Percentiles rank a stretch among this genome's conserved stretches.
Evolutionary conservation across 139 green algal species (phyloP).

Genomic region (Coelastrella sp.): DNA sequence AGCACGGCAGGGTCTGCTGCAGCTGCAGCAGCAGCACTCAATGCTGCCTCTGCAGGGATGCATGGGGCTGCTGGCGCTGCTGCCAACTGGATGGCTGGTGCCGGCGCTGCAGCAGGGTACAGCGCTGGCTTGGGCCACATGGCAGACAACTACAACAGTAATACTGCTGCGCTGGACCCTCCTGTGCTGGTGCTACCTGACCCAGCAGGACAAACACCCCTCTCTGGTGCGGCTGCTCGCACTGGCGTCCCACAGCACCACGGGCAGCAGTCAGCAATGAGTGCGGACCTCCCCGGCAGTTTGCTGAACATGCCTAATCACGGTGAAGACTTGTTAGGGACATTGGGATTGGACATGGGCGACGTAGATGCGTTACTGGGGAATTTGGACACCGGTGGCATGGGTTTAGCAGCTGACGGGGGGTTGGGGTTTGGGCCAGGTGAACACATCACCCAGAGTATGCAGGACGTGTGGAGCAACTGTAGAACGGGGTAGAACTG

Average conservation of each 20-base stretch:
- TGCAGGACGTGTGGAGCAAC: conserved; percentile 34
- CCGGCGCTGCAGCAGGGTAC: background rate
- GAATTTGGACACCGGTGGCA: background rate
- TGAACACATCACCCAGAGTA: background rate
- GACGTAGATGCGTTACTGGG: conserved; percentile 29
- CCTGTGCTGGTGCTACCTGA: conserved; percentile 8
- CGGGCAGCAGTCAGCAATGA: background rate
- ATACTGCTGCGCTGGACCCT: conserved; percentile 3
- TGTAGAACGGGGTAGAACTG: background rate
- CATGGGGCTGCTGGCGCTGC: background rate
- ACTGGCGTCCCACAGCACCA: background rate
- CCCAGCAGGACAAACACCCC: conserved; percentile 9
- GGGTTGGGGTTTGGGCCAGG: background rate
- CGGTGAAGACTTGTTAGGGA: background rate
- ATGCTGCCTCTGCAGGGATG: background rate
- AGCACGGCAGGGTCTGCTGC: background rate
- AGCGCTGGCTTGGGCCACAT: background rate
- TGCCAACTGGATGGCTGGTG: background rate
- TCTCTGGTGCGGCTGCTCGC: background rate
- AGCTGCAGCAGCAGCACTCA: background rate
- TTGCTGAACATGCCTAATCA: background rate
- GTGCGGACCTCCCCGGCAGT: background rate
- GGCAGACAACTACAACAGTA: background rate
- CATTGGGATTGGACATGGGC: background rate
- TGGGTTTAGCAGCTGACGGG: background rate